These are phyloP conservation scores for Teunomyces gatunensis DNA, from an alignment of 805 yeast genomes.

Conservation along the genomic window DNA sequence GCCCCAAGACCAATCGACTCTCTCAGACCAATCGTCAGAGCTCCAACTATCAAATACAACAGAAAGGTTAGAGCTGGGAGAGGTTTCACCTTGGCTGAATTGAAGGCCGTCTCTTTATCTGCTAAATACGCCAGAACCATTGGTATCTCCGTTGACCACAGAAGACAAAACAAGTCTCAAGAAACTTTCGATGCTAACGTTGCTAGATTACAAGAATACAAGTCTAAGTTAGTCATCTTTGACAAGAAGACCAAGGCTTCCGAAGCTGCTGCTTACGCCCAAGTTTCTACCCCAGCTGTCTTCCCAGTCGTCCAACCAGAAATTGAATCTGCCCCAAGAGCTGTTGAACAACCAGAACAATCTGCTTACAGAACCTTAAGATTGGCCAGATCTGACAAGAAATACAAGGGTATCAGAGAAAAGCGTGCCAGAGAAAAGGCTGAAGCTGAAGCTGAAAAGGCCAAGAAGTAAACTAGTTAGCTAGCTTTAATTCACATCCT, in stretches of 20 bases:
- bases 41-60: constrained; percentile 98
- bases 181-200: constrained; percentile 95
- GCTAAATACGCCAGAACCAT: constrained; percentile 94
- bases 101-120: constrained; percentile 94
- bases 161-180: constrained; percentile 97
- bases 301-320: constrained; percentile 90
- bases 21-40: constrained; percentile 97
- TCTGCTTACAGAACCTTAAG: constrained; percentile 93
- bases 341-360: constrained; percentile 70
- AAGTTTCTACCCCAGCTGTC: constrained; percentile 71
- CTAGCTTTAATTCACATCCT: constrained; percentile 1
- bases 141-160: constrained; percentile 99
- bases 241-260: constrained; percentile 81
- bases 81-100: constrained; percentile 97
- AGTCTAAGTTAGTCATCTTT: constrained; percentile 91
- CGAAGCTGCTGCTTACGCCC: constrained; percentile 63
- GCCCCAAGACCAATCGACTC: constrained; percentile 98
- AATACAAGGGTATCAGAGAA: constrained; percentile 92
- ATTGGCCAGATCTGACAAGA: constrained; percentile 91
- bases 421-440: constrained; percentile 97
- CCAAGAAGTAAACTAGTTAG: constrained; percentile 55
- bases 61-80: constrained; percentile 99
- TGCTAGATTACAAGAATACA: constrained; percentile 94
- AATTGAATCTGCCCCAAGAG: constrained; percentile 78
- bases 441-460: constrained; percentile 98